These are phyloP conservation scores for Pseudocercospora crystallina DNA, from an alignment of 2,329 filamentous ascomycete genomes.

Conservation along the genomic window DNA sequence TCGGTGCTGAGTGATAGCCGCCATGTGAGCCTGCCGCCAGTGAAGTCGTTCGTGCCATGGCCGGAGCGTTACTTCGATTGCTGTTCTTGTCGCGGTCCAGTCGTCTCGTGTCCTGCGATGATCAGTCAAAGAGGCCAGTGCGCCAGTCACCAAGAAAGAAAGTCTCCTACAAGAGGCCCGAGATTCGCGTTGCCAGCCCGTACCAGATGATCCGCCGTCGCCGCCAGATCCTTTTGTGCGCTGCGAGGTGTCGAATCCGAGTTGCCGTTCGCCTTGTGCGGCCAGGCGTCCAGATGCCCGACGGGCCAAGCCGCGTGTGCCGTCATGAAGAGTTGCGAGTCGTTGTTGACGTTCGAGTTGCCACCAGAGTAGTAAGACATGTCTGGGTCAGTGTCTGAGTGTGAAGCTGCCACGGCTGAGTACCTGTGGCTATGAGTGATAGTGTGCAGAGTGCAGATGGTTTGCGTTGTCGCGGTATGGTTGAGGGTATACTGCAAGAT, in stretches of 20 bases:
- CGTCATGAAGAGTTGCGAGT: not conserved
- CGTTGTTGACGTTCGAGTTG: not conserved
- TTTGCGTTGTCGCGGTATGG: too few species aligned
- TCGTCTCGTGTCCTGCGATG: constrained; percentile 18
- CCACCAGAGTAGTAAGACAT: constrained; percentile 5
- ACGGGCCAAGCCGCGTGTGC: not conserved
- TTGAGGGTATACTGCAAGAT: too few species aligned
- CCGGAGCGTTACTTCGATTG: constrained; percentile 6
- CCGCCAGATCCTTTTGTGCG: constrained; percentile 12
- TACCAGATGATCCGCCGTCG: constrained; percentile 2
- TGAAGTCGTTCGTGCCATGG: constrained; percentile 19
- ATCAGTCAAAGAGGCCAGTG: constrained; percentile 22
- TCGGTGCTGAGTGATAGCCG: constrained; percentile 12
- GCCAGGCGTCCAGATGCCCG: not conserved
- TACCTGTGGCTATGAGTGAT: not conserved
- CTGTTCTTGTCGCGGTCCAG: constrained; percentile 10
- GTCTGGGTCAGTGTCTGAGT: constrained; percentile 7
- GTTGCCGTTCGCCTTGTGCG: constrained; percentile 1
- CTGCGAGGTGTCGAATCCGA: constrained; percentile 15
- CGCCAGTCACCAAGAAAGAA: constrained; percentile 12
- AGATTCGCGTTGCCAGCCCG: constrained; percentile 4
- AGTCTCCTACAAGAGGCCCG: constrained; percentile 24
- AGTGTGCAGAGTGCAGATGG: not conserved
- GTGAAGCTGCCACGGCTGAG: not conserved
- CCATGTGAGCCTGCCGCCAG: constrained; percentile 9